These are phyloP conservation scores for Mikania micrantha DNA, from an alignment of 129 eudicot genomes.

Conservation along the genomic window DNA sequence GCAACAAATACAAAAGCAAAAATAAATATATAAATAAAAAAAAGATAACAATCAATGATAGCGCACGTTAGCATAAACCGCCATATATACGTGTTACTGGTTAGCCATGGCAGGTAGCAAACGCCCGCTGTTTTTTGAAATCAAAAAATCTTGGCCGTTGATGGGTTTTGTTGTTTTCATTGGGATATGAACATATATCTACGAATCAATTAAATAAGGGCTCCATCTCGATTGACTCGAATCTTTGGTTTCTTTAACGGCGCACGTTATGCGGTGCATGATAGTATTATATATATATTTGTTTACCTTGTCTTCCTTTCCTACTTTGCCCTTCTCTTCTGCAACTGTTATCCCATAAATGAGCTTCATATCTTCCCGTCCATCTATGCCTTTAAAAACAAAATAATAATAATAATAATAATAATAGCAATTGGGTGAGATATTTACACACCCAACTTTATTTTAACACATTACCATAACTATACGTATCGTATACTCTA, in stretches of 20 bases:
- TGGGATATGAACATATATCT: conserved; percentile 10
- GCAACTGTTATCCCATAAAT: conserved; percentile 88
- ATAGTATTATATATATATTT: neutral
- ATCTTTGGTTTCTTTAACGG: conserved; percentile 22
- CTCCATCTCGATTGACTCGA: conserved; percentile 15
- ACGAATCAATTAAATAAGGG: conserved; percentile 13
- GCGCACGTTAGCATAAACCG: conserved; percentile 36
- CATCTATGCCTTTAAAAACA: conserved; percentile 63
- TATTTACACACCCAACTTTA: no score
- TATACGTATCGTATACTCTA: no score
- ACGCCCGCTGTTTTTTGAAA: conserved; percentile 33
- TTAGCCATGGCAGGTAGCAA: neutral
- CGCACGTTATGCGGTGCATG: conserved; percentile 20
- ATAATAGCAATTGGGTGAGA: no score
- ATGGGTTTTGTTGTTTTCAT: conserved; percentile 6
- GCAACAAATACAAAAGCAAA: conserved; percentile 13
- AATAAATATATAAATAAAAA: conserved; percentile 3
- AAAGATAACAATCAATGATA: neutral
- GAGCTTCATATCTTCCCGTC: conserved; percentile 97
- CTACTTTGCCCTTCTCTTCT: conserved; percentile 93
- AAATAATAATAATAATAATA: neutral
- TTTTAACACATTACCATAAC: no score
- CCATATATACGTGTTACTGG: conserved; percentile 7
- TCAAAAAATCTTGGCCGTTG: conserved; percentile 34
- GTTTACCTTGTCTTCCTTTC: conserved; percentile 90